Base-by-base conservation (phyloP, 1,284 basidiomycete genomes). In the Cerrena zonata region DNA sequence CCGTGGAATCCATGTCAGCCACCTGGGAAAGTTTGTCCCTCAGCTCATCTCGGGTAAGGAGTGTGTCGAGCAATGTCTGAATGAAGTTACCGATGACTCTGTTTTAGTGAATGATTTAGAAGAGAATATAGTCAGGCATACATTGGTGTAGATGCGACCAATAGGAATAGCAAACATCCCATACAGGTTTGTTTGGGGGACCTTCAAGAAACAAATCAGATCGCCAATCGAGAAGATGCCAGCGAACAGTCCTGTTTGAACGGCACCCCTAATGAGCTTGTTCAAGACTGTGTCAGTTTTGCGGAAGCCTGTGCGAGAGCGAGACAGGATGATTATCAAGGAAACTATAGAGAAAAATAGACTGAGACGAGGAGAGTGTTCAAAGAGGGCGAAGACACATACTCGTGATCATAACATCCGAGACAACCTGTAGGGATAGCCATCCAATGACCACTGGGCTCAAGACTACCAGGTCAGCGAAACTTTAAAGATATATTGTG, bases 231-330 rank as follows among this genome's bases (percentile, higher is more conserved):
- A 69, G 55, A 77, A 78, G 3, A 77, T 61, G 0, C 64, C 67
- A 1, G 67, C 69, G 40, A 78, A 76, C 4, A 77, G 52, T 27
- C 69, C 70, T 0, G 76, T 77, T 52, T 76, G 76, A 18, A 78
- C 62, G 15, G 73, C 72, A 22, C 71, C 72, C 27, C 75, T 67
- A 53, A 77, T 76, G 2, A 77, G 61, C 23, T 69, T 67, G 51
- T 72, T 72, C 53, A 78, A 64, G 22, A 76, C 64, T 0, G 65
- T 71, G 50, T 78, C 74, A 3, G 71, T 77, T 48, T 59, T 67
- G 19, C 59, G 62, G 58, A 74, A 72, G 11, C 76, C 76, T 5
- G 74, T 76, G 40, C 71, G 64, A 3, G 70, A 71, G 19, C 66
- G 68, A 19, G 53, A 51, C 21, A 78, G 65, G 2, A 68, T 56